Percentiles rank a stretch among this genome's conserved stretches.
Evolutionary conservation across 2,329 filamentous ascomycete genomes (phyloP).

Genomic region (Dothideomycetes sp.): DNA sequence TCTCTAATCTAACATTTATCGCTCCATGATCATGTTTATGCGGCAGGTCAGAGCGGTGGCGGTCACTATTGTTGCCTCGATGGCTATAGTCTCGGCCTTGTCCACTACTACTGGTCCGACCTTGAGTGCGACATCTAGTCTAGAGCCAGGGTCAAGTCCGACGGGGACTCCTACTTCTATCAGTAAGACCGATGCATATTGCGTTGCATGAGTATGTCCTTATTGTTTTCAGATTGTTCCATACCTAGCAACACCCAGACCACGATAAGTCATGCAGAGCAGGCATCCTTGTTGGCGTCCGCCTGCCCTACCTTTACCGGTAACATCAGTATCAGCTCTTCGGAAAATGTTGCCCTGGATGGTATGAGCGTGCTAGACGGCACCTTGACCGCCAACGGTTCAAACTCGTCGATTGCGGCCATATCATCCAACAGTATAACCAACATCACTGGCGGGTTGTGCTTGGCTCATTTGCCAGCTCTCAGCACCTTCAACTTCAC

Average conservation of each 20-base stretch:
- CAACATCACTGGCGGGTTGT: not conserved
- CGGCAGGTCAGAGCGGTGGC: too few relatives aligned
- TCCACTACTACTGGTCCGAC: too few relatives aligned
- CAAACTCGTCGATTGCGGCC: not conserved
- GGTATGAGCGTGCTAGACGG: not conserved
- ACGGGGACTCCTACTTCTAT: not conserved
- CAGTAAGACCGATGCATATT: not conserved
- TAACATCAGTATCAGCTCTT: not conserved
- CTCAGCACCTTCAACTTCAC: not conserved
- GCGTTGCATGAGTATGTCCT: not conserved
- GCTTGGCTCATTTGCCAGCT: not conserved
- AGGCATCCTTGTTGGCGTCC: not conserved
- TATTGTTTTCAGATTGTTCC: not conserved
- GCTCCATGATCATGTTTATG: too few relatives aligned
- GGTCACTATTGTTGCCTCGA: too few relatives aligned
- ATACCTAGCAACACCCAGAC: not conserved
- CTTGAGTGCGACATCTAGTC: too few relatives aligned
- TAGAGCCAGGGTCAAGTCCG: too few relatives aligned
- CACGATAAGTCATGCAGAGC: not conserved
- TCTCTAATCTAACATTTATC: too few relatives aligned
- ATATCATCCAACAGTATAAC: not conserved
- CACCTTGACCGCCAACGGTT: not conserved
- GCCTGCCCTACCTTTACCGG: not conserved
- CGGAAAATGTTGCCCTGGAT: not conserved
- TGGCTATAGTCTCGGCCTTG: too few relatives aligned